Base-by-base conservation (phyloP, 2,329 filamentous ascomycete genomes). In the Nothophoma quercina region DNA sequence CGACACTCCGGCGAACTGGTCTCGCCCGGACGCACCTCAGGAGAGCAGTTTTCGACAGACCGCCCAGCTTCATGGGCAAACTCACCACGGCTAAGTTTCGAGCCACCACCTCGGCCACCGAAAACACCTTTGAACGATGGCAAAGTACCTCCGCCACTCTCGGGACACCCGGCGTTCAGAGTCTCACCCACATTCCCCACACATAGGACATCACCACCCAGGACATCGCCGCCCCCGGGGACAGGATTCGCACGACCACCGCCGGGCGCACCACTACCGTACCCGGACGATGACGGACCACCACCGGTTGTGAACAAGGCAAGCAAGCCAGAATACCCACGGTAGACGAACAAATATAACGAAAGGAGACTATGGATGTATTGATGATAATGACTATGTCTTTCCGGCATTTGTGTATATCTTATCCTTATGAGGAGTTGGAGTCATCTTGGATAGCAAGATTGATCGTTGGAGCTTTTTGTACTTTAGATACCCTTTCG, bases 291-390 rank as follows among this genome's bases (percentile, higher is more conserved):
- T 36, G 89, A 96, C 65, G 89, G 88, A 21, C 88, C 89, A 22
- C 93, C 93, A 15, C 93, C 93, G 3, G 80, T 84, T 6, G 91
- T 96, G 7, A 96, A 96, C 66, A 89, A 91, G 83, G 87, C 89
- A 35, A 85, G 88, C 62, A 97, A 97, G 73, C 93, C 93, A 1
- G 88, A 89, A 40, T 90, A 65, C 28, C 60, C 60, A 35, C 61
- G 67, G 21, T 70, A 44, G n/a, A n/a, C n/a, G n/a, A n/a, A n/a
- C n/a, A n/a, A n/a, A n/a, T n/a, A n/a, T 18, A 12, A n/a, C n/a
- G 15, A 19, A 15, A 19, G 23, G 30, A 26, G 1, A 18, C 12
- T 13, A 16, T 21, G 33, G 18, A 7, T 34, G 30, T 46, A 46
- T 45, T 34, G 36, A 55, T 8, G 35, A 41, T 49, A 45, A 48